These are phyloP conservation scores for Ophiosphaerella narmari DNA, from an alignment of 2,329 filamentous ascomycete genomes.

Conservation along the genomic window DNA sequence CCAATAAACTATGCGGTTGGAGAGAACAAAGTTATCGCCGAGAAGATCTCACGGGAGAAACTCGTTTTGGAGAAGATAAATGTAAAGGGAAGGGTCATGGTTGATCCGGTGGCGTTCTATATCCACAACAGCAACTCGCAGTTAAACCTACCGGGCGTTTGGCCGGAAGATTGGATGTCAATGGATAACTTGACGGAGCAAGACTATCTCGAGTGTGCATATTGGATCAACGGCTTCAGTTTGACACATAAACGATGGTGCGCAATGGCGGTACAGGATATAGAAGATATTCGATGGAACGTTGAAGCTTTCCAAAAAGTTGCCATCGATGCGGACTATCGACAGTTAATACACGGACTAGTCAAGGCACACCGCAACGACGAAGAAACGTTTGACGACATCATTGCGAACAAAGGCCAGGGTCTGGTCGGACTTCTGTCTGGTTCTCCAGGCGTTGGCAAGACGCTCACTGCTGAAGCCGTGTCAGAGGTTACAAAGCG, in stretches of 20 bases:
- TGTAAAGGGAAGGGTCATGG: conserved; percentile 3
- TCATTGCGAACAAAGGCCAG: conserved; percentile 54
- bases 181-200: background rate
- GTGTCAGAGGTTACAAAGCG: conserved; percentile 7
- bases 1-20: background rate
- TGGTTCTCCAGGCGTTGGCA: conserved; percentile 21
- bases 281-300: conserved; percentile 50
- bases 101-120: conserved; percentile 1
- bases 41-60: background rate
- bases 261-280: conserved; percentile 32
- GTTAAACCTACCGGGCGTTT: background rate
- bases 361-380: conserved; percentile 68
- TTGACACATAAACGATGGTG: conserved; percentile 20
- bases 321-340: conserved; percentile 25
- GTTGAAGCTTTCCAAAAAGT: conserved; percentile 51
- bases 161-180: background rate
- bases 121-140: conserved; percentile 1
- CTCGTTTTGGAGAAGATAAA: conserved; percentile 1
- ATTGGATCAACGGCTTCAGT: conserved; percentile 3
- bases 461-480: conserved; percentile 16
- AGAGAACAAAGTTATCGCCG: background rate
- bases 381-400: conserved; percentile 13
- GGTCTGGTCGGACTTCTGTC: conserved; percentile 21
- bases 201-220: conserved; percentile 1
- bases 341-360: conserved; percentile 58